Base-by-base conservation (phyloP, 768 basidiomycete genomes). In the Cystobasidium ongulense region DNA sequence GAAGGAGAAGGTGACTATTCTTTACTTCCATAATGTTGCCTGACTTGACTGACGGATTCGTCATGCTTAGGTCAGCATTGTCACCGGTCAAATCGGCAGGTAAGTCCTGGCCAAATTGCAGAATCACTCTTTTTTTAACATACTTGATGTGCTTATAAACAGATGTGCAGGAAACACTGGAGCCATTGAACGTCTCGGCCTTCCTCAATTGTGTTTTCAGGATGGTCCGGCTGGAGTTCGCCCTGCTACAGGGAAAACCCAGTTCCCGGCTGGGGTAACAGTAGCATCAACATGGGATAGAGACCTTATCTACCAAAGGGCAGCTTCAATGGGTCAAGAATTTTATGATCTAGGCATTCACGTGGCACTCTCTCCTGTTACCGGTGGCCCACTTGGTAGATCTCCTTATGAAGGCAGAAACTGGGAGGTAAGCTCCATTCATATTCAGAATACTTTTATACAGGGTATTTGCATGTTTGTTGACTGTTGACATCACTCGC, bases 221-320 rank as follows among this genome's bases (percentile, higher is more conserved):
- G 82, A 82, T 74, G 59, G 54, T 18, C 76, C 76, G 21, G 52
- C 57, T 1, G 73, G 73, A 23, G 52, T 70, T 1, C 31, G 73
- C 4, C 33, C 27, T 1, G 66, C 66, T 29, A 50, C 50, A 33
- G 41, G 43, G 1, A 53, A 33, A 23, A 74, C 73, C 21, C 38
- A 29, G n/a, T 76, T 92, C 82, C 92, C 94, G 0, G 85, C 92
- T n/a, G 90, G 87, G 0, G 83, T 96, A 76, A 92, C 90, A 67
- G 84, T 87, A 0, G 94, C 91, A 3, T 84, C 91, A 5, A 90
- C 93, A 84, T 92, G 80, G 82, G 91, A 91, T 77, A 90, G 89
- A 50, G 84, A 84, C 11, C 84, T 95, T 36, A 87, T 95, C 70
- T 89, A 91, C 65, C 81, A 83, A 18, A 87, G 92, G 31, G 92